Base-by-base conservation (phyloP, 345 rosid genomes). In the Punica granatum region DNA sequence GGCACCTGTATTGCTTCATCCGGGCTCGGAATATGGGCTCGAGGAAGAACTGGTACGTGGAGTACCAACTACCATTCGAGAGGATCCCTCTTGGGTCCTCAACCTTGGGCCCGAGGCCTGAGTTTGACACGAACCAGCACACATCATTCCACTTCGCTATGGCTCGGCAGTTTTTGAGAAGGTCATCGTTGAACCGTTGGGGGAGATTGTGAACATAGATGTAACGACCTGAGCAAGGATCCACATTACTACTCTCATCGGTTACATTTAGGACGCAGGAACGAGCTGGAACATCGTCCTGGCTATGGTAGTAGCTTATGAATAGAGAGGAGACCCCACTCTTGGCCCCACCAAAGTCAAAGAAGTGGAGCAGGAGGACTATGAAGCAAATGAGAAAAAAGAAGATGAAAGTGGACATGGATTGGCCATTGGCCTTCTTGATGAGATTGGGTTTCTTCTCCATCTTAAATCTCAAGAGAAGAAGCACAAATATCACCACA, bases 1-100 rank as follows among this genome's bases (percentile, higher is more conserved):
- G 74, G 35, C 90, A 86, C 30, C 78, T 30, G 67, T 88, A 86
- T 4, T 74, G 77, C 76, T 80, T 79, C 81, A 88, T 82, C 63
- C 81, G 73, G 56, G 76, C 75, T 30, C 68, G 83, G n/a, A 88
- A 85, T 8, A 88, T 85, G 2, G 79, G 66, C 75, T 80, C 92
- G 15, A 88, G 69, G 31, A 67, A 21, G 72, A 88, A 88, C 78
- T 85, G 92, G 68, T 84, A 82, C 21, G 90, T 88, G 3, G 65
- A 66, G 42, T 59, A 78, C 84, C 86, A 83, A 23, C 75, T 59
- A 0, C 21, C 71, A 4, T 63, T 21, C 6, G 42, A 43, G 15
- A 78, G 64, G 44, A 78, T 66, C 9, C 67, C 61, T 44, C 33
- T 34, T 3, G 69, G 59, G 19, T 68, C 72, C n/a, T 60, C 33